These are phyloP conservation scores for Sporothrix phasma DNA, from an alignment of 2,329 filamentous ascomycete genomes.

Conservation along the genomic window DNA sequence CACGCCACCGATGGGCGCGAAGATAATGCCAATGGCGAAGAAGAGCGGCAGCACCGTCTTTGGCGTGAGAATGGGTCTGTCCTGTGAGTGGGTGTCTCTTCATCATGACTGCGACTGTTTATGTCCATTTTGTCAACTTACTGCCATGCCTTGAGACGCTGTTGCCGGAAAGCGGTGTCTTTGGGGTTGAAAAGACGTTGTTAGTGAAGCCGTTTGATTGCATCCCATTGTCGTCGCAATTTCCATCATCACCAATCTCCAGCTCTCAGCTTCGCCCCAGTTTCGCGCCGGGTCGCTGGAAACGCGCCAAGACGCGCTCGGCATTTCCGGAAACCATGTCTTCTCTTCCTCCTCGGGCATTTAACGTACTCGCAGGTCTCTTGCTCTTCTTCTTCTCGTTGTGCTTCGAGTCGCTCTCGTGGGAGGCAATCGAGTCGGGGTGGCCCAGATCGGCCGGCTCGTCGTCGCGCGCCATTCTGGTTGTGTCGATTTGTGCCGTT, in stretches of 20 bases:
- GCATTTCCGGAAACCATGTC: neutral
- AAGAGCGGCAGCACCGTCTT: slow-evolving; percentile 89
- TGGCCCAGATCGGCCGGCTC: slow-evolving; percentile 30
- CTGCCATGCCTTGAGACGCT: slow-evolving; percentile 98
- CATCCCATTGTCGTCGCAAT: neutral
- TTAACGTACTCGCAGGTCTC: slow-evolving; percentile 69
- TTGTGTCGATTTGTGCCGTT: neutral
- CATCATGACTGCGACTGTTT: neutral
- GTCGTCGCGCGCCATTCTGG: slow-evolving; percentile 20
- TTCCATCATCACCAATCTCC: neutral
- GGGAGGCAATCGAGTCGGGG: slow-evolving; percentile 45
- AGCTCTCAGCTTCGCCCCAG: too few relatives aligned
- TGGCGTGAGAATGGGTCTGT: slow-evolving; percentile 82
- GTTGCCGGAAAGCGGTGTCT: slow-evolving; percentile 96
- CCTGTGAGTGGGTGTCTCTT: slow-evolving; percentile 7
- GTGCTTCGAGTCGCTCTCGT: slow-evolving; percentile 40
- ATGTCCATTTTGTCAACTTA: slow-evolving; percentile 40
- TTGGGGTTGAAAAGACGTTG: neutral
- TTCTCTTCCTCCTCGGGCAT: neutral
- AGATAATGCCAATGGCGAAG: slow-evolving; percentile 82
- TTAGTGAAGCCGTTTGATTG: neutral
- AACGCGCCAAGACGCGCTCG: neutral
- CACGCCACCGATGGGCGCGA: slow-evolving; percentile 82
- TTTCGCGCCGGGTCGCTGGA: slow-evolving; percentile 7
- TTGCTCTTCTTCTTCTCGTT: slow-evolving; percentile 80